Percentiles rank a stretch among this genome's conserved stretches.
Evolutionary conservation across 331 rosid species (phyloP).

Genomic region (Acacia pycnantha): DNA sequence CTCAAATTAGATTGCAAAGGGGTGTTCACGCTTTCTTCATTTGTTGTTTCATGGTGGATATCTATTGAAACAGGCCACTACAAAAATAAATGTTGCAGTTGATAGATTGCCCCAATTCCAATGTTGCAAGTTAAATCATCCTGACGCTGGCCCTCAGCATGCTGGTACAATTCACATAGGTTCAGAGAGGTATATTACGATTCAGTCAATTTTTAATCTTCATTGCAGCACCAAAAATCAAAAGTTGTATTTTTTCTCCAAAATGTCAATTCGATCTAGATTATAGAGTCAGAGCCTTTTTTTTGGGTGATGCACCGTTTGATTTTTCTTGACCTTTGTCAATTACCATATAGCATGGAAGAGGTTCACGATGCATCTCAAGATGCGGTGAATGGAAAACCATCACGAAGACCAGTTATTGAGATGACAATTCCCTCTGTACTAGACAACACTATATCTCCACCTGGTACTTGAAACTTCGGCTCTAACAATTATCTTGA

Average conservation of each 20-base stretch:
- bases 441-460: slow-evolving; percentile 87
- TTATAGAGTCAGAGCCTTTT: slow-evolving; percentile 7
- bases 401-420: slow-evolving; percentile 77
- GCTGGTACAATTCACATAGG: slow-evolving; percentile 90
- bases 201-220: slow-evolving; percentile 1
- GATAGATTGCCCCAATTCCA: slow-evolving; percentile 76
- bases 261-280: background rate
- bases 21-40: background rate
- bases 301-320: background rate
- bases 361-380: slow-evolving; percentile 82
- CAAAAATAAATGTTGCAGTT: slow-evolving; percentile 88
- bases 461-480: slow-evolving; percentile 66
- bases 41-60: slow-evolving; percentile 18
- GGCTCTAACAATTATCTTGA: slow-evolving; percentile 1
- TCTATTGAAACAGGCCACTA: slow-evolving; percentile 76
- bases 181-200: slow-evolving; percentile 69
- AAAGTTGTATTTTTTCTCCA: background rate
- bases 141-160: slow-evolving; percentile 80
- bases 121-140: slow-evolving; percentile 59
- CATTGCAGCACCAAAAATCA: no score
- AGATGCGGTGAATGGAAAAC: slow-evolving; percentile 81
- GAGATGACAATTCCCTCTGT: slow-evolving; percentile 98
- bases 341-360: slow-evolving; percentile 65
- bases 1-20: background rate
- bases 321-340: slow-evolving; percentile 26